Evolutionary conservation across 164 flowering plant genomes (phyloP), one percentile per base, ranked within the genome.

Genomic region (Aristolochia californica): DNA sequence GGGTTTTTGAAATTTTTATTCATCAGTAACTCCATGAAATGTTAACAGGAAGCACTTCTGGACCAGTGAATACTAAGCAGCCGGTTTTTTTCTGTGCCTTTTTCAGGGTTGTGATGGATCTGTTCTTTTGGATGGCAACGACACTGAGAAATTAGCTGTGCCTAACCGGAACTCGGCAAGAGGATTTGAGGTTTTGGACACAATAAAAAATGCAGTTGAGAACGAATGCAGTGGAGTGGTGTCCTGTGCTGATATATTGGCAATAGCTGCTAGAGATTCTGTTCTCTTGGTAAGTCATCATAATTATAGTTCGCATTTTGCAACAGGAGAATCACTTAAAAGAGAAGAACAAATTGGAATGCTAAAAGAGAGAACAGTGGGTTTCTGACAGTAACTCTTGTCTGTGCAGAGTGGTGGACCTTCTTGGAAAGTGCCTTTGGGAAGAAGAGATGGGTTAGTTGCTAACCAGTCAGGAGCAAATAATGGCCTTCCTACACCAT

Each of bases 51-150:
- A 28, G 34, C 7, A 28, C 34, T 28, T 34, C 10, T 16, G 51
- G 22, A 48, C 51, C 21, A n/a, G 23, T 48, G n/a, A 47, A 17
- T 48, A 47, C n/a, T 48, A 48, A n/a, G 1, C 11, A 15, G 12
- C 12, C n/a, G 51, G 12, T 44, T 5, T n/a, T 17, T 14, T 48
- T 22, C 10, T 28, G 8, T 54, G 53, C 10, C 47, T 15, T 26
- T n/a, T 49, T 1, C 62, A 87, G 95, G 95, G 97, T 3, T 90
- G 95, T 54, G 97, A 87, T 60, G 97, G 58, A 34, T 90, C 94
- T 0, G 7, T 90, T 38, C 64, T 87, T 60, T 57, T 87, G 70
- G 97, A 87, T 55, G 91, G 82, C 56, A 72, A 50, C 27, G 74
- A 73, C 2, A 61, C 83, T 4, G 96, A 88, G 80, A 88, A 88